A percentile compares a stretch with the other conserved stretches of the same genome.
These are phyloP conservation scores for Tetracentron sinense DNA, from an alignment of 164 flowering plant genomes.

Conservation along the genomic window DNA sequence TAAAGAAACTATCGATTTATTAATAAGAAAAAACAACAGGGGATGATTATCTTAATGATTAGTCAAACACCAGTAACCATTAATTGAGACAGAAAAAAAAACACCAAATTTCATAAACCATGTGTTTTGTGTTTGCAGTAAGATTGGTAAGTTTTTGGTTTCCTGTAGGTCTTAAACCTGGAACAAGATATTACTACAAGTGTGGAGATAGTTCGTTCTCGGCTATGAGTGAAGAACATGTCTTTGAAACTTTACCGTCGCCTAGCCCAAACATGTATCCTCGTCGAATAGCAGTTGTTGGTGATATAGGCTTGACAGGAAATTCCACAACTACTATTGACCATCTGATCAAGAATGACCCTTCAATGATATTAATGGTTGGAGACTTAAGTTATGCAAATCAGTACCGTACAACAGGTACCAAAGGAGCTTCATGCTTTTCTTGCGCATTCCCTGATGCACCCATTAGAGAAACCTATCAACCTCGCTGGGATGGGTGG, in stretches of 20 bases:
- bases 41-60: too few species aligned
- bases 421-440: constrained; percentile 65
- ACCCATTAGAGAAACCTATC: constrained; percentile 86
- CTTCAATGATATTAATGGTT: constrained; percentile 71
- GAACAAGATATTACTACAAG: constrained; percentile 60
- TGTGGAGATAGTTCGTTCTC: constrained; percentile 84
- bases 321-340: constrained; percentile 78
- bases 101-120: not conserved
- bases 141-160: not conserved
- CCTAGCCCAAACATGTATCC: constrained; percentile 54
- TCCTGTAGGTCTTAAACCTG: constrained; percentile 68
- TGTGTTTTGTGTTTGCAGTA: not conserved
- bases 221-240: constrained; percentile 69
- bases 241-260: constrained; percentile 53
- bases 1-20: not conserved
- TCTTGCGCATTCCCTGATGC: constrained; percentile 82
- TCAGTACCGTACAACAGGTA: constrained; percentile 82
- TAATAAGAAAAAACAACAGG: too few species aligned
- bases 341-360: constrained; percentile 65
- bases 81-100: too few species aligned
- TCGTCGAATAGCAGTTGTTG: constrained; percentile 62
- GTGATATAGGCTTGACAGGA: constrained; percentile 85
- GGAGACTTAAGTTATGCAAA: constrained; percentile 86
- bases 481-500: constrained; percentile 98
- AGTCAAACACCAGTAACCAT: too few species aligned